These are phyloP conservation scores for Aspergillus saccharolyticus DNA, from an alignment of 495 filamentous ascomycete genomes.

Conservation along the genomic window DNA sequence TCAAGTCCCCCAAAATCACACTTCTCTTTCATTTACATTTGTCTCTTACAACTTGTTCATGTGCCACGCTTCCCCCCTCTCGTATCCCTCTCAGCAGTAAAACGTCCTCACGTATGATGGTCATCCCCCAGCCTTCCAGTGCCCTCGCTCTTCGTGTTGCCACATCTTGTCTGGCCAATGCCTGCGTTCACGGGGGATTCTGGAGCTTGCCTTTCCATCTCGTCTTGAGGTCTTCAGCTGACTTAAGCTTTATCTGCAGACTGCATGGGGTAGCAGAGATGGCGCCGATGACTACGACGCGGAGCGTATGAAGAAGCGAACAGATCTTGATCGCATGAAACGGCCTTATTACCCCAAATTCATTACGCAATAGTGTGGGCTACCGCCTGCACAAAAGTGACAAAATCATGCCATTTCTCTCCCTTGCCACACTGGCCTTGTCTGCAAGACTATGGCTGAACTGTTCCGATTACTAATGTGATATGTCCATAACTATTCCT, in stretches of 20 bases:
- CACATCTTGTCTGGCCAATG: too few relatives aligned
- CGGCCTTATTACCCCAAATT: slow-evolving; percentile 24
- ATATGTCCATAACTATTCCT: neutral
- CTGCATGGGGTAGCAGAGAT: slow-evolving; percentile 55
- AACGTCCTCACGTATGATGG: too few relatives aligned
- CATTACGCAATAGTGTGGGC: slow-evolving; percentile 23
- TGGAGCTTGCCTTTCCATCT: too few relatives aligned
- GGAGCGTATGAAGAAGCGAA: slow-evolving; percentile 50
- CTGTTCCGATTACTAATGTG: neutral
- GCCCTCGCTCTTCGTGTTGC: neutral
- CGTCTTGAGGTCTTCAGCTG: neutral
- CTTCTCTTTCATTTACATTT: neutral
- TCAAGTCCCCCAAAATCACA: too few relatives aligned
- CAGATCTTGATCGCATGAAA: slow-evolving; percentile 38
- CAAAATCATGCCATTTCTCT: neutral
- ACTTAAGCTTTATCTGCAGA: slow-evolving; percentile 29
- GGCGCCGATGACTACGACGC: slow-evolving; percentile 54
- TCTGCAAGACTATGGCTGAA: neutral
- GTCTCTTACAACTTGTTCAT: neutral
- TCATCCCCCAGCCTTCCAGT: neutral
- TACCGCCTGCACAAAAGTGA: neutral
- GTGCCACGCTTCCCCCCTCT: too few relatives aligned
- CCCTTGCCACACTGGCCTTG: neutral
- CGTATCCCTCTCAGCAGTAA: too few relatives aligned
- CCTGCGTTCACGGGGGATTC: too few relatives aligned